Percentiles rank a stretch among this genome's conserved stretches.
Evolutionary conservation across 2,329 filamentous ascomycete genomes (phyloP).

Genomic region (Ophiostoma ulmi): DNA sequence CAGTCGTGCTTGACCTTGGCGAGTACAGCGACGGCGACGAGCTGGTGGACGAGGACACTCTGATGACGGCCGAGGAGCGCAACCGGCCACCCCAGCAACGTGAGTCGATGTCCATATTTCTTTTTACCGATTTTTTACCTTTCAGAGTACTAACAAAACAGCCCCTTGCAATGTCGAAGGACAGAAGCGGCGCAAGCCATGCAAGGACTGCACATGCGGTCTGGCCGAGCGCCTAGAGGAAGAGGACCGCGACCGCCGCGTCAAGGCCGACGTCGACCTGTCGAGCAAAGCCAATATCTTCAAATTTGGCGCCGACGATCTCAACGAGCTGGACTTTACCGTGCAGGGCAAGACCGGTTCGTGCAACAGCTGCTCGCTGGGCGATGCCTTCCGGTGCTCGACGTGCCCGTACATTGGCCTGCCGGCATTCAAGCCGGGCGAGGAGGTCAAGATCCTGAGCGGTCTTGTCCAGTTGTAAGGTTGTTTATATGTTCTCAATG

Average conservation of each 20-base stretch:
- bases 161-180: slow-evolving; percentile 83
- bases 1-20: slow-evolving; percentile 41
- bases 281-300: slow-evolving; percentile 36
- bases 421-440: slow-evolving; percentile 92
- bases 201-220: slow-evolving; percentile 97
- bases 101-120: slow-evolving; percentile 45
- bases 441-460: slow-evolving; percentile 84
- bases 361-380: slow-evolving; percentile 81
- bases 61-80: slow-evolving; percentile 81
- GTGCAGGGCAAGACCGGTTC: slow-evolving; percentile 95
- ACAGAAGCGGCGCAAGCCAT: slow-evolving; percentile 80
- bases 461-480: slow-evolving; percentile 73
- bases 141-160: slow-evolving; percentile 30
- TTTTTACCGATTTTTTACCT: neutral
- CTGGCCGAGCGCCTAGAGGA: slow-evolving; percentile 77
- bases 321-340: slow-evolving; percentile 91
- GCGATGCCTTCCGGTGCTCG: slow-evolving; percentile 78
- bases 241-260: slow-evolving; percentile 58
- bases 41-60: slow-evolving; percentile 81
- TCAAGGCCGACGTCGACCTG: slow-evolving; percentile 32
- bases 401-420: slow-evolving; percentile 79
- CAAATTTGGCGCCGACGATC: slow-evolving; percentile 69
- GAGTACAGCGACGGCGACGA: slow-evolving; percentile 66
- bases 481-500: neutral
- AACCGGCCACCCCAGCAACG: slow-evolving; percentile 71